phyloP scores from a whole-genome alignment of 805 yeast species.

The Pichia membranifaciens region DNA sequence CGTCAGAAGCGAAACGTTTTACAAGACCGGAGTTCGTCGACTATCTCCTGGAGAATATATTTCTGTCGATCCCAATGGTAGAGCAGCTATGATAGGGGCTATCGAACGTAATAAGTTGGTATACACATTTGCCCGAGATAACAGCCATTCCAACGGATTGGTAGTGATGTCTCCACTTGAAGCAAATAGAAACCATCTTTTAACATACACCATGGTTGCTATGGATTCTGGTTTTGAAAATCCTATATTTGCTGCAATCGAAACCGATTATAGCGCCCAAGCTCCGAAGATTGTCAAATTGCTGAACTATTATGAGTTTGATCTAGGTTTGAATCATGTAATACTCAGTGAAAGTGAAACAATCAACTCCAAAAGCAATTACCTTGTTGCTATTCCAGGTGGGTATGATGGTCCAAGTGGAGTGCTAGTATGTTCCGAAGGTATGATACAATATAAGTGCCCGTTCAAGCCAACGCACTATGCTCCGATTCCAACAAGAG shows the following conservation, averaged over 20 bases:
- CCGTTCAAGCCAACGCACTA: constrained; percentile 30
- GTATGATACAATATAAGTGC: constrained; percentile 46
- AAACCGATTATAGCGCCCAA: constrained; percentile 43
- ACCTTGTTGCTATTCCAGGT: constrained; percentile 65
- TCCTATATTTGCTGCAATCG: constrained; percentile 80
- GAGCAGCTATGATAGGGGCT: constrained; percentile 68
- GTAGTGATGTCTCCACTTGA: constrained; percentile 71
- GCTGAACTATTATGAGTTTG: constrained; percentile 72
- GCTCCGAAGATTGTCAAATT: constrained; percentile 16
- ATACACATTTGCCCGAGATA: constrained; percentile 52
- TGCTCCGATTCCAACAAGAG: constrained; percentile 54
- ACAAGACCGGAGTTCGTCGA: constrained; percentile 71
- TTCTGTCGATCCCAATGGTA: constrained; percentile 61
- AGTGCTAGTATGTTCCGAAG: constrained; percentile 55
- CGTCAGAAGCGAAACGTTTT: constrained; percentile 56
- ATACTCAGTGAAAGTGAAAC: constrained; percentile 43
- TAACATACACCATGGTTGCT: constrained; percentile 52
- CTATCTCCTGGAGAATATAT: constrained; percentile 70
- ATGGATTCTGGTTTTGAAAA: constrained; percentile 76
- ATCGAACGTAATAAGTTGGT: constrained; percentile 70
- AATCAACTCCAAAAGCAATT: constrained; percentile 39
- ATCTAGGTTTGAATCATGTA: constrained; percentile 78
- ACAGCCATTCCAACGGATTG: constrained; percentile 33
- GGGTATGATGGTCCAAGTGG: constrained; percentile 69
- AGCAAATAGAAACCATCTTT: constrained; percentile 41